These are phyloP conservation scores for Xylaria digitata DNA, from an alignment of 2,329 filamentous ascomycete species.

Conservation along the genomic window DNA sequence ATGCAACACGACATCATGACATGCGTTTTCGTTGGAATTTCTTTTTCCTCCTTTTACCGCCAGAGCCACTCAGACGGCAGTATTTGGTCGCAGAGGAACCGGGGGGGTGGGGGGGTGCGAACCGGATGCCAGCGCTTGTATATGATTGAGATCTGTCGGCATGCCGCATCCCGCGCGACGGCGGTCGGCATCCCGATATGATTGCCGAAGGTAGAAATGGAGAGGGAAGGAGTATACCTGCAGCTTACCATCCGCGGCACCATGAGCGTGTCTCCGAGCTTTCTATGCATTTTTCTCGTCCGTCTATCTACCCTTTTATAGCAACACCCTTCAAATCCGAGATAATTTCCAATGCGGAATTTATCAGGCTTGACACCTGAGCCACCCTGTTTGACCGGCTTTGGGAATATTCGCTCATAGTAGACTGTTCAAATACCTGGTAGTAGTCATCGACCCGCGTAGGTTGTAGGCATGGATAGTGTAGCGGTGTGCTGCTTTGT, in stretches of 20 bases:
- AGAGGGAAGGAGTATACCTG: slow-evolving; percentile 10
- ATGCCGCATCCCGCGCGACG: slow-evolving; percentile 17
- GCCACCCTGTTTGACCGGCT: neutral
- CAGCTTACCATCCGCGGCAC: slow-evolving; percentile 30
- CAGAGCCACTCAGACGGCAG: neutral
- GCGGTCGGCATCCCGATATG: neutral
- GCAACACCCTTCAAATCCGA: neutral
- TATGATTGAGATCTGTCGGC: slow-evolving; percentile 1
- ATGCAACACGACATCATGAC: slow-evolving; percentile 23
- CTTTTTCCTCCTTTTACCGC: slow-evolving; percentile 3
- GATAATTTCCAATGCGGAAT: neutral
- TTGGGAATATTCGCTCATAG: neutral
- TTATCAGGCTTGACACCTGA: neutral
- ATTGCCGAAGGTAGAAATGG: neutral
- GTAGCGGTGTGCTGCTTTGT: slow-evolving; percentile 14
- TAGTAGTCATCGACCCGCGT: neutral
- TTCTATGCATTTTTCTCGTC: neutral
- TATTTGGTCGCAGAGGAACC: neutral
- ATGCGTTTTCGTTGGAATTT: slow-evolving; percentile 8
- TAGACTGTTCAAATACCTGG: neutral
- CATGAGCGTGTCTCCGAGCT: slow-evolving; percentile 1
- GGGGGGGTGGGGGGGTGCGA: neutral
- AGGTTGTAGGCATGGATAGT: neutral
- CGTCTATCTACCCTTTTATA: neutral
- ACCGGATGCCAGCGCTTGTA: neutral